A percentile compares a stretch with the other conserved stretches of the same genome.
phyloP scores from a whole-genome alignment of 2,329 filamentous ascomycete genomes.

The Ilyonectria destructans region DNA sequence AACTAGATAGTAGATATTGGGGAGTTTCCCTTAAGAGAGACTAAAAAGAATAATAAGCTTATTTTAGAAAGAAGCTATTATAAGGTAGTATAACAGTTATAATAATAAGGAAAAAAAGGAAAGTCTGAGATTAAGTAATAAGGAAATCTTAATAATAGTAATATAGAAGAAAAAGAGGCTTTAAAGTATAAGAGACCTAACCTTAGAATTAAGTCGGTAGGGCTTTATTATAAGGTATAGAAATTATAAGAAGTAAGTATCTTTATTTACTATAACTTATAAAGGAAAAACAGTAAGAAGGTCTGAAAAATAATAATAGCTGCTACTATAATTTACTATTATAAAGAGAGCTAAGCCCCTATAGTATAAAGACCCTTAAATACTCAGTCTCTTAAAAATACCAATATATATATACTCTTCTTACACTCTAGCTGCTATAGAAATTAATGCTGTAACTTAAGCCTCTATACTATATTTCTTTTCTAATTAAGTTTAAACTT shows the following conservation, averaged over 20 bases:
- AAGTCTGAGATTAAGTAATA: background rate
- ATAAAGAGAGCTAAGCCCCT: background rate
- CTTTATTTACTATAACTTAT: too few relatives aligned
- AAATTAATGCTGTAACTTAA: too few relatives aligned
- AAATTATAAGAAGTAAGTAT: too few relatives aligned
- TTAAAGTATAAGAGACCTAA: background rate
- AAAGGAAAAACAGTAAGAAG: background rate
- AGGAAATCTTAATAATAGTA: background rate
- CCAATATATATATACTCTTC: too few relatives aligned
- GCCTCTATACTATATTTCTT: too few relatives aligned
- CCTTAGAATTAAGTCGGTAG: background rate
- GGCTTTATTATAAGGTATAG: background rate
- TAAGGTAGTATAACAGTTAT: background rate
- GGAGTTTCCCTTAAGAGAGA: too few relatives aligned
- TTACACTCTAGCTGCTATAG: too few relatives aligned
- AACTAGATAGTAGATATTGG: too few relatives aligned
- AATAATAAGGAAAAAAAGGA: background rate
- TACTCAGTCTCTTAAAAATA: too few relatives aligned
- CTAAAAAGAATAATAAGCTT: background rate
- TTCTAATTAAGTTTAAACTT: too few relatives aligned
- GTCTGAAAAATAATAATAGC: background rate
- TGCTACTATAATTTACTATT: background rate
- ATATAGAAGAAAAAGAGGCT: background rate
- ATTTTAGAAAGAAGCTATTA: background rate
- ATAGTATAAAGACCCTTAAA: background rate